Percentiles rank a stretch among this genome's conserved stretches.
phyloP scores from a whole-genome alignment of 805 yeast genomes.

The Kuraishia piskuri region DNA sequence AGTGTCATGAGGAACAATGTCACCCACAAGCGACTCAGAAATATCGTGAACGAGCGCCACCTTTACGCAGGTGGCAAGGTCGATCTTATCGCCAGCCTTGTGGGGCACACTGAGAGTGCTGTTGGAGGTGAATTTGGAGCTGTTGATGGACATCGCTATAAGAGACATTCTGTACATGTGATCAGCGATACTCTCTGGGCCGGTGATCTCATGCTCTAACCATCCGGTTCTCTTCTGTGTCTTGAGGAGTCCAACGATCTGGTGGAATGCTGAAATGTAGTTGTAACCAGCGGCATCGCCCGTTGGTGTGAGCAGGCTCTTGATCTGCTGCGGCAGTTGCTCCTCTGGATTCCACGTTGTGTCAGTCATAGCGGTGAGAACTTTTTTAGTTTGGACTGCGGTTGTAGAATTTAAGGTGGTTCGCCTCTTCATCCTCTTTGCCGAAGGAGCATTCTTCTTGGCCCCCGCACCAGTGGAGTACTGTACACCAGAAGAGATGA shows the following conservation, averaged over 20 bases:
- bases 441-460: not conserved
- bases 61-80: slow-evolving; percentile 65
- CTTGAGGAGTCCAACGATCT: slow-evolving; percentile 65
- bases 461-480: slow-evolving; percentile 4
- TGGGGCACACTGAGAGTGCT: slow-evolving; percentile 13
- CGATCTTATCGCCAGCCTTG: slow-evolving; percentile 27
- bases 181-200: slow-evolving; percentile 75
- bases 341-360: slow-evolving; percentile 36
- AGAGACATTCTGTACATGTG: slow-evolving; percentile 95
- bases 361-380: slow-evolving; percentile 8
- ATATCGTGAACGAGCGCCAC: slow-evolving; percentile 90
- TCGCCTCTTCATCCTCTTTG: slow-evolving; percentile 1
- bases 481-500: slow-evolving; percentile 2
- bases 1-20: slow-evolving; percentile 76
- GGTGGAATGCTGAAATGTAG: slow-evolving; percentile 29
- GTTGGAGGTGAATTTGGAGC: slow-evolving; percentile 10
- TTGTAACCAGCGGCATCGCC: slow-evolving; percentile 11
- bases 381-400: not conserved
- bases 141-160: slow-evolving; percentile 60
- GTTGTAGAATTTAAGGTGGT: too few relatives aligned
- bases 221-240: slow-evolving; percentile 88
- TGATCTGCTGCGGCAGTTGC: slow-evolving; percentile 30
- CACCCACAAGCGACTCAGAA: slow-evolving; percentile 92
- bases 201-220: slow-evolving; percentile 57
- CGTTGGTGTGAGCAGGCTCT: slow-evolving; percentile 17